Evolutionary conservation across 2,329 filamentous ascomycete species (phyloP), one percentile per base, ranked within the genome.

Genomic region (Fusarium udum): DNA sequence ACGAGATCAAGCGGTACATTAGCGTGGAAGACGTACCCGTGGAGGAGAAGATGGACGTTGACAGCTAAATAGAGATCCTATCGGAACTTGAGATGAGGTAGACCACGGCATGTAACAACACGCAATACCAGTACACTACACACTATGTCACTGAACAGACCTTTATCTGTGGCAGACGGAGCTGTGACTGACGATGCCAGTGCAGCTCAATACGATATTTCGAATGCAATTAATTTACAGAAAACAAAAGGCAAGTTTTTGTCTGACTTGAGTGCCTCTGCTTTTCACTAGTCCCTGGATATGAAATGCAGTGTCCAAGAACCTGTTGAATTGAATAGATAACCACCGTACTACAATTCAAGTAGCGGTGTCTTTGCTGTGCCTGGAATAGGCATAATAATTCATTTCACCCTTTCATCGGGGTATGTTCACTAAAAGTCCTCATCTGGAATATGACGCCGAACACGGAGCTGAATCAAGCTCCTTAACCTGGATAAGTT

Each of bases 1-100:
- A 95, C 83, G 94, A 99, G 79, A 92, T 99, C 79, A 93, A 93
- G 82, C 95, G 97, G 83, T 98, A 96, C 83, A 92, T 98, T 67
- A 97, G 92, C 36, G 93, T 99, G 67, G 92, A 97, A 78, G 95
- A 98, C 82, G 84, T 97, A 78, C 89, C 92, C 63, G 88, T 91
- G 62, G 90, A 92, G 72, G 89, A 89, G 80, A 87, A 85, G 80
- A 93, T 93, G 91, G 91, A 93, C 77, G 85, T 92, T 51, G 91
- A 92, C 81, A 84, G 86, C 79, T 92, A 76, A 66, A 67, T 43
- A 53, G 46, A 42, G 67, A 59, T 62, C 49, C 55, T 37, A 42
- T 61, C 60, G 46, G 67, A 58, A 55, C 42, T 52, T 31, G 72
- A 70, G 67, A 71, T 52, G 66, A 37, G 28, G 55, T 67, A 72